These are phyloP conservation scores for Aspergillus kassunensis DNA, from an alignment of 495 filamentous ascomycete species.

Conservation along the genomic window DNA sequence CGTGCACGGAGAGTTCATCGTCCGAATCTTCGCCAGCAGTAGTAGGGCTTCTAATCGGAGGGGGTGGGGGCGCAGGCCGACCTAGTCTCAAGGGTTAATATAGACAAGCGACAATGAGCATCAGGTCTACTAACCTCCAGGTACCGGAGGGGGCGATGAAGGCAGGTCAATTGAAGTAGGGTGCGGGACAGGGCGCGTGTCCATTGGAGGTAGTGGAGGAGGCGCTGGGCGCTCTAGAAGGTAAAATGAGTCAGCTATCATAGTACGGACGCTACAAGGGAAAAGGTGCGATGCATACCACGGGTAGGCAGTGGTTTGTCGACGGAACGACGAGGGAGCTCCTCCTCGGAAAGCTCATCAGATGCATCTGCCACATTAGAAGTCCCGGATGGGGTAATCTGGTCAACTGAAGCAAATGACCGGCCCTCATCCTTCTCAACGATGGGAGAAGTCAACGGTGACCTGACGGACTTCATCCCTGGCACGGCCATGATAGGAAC, in stretches of 20 bases:
- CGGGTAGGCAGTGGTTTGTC: slow-evolving; percentile 46
- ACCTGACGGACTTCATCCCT: slow-evolving; percentile 56
- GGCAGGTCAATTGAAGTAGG: slow-evolving; percentile 61
- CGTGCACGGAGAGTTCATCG: slow-evolving; percentile 79
- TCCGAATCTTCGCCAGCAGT: slow-evolving; percentile 86
- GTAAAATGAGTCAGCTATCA: slow-evolving; percentile 5
- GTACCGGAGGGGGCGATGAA: slow-evolving; percentile 64
- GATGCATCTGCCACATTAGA: slow-evolving; percentile 41
- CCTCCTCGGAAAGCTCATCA: slow-evolving; percentile 51
- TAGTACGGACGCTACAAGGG: too few relatives aligned
- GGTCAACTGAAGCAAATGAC: slow-evolving; percentile 38
- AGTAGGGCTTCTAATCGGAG: slow-evolving; percentile 42
- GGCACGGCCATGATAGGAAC: slow-evolving; percentile 74
- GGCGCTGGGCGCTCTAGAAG: slow-evolving; percentile 26
- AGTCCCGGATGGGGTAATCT: slow-evolving; percentile 46
- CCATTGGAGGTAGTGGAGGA: slow-evolving; percentile 31
- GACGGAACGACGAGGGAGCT: slow-evolving; percentile 42
- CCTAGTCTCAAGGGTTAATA: slow-evolving; percentile 35
- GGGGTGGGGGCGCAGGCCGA: slow-evolving; percentile 52
- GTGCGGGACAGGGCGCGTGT: slow-evolving; percentile 45
- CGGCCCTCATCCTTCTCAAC: slow-evolving; percentile 37
- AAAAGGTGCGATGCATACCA: slow-evolving; percentile 39
- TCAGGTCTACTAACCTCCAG: slow-evolving; percentile 54
- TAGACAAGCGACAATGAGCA: background rate
- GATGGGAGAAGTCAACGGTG: slow-evolving; percentile 27